phyloP scores from a whole-genome alignment of 805 yeast genomes.

The Maudiozyma barnettii region DNA sequence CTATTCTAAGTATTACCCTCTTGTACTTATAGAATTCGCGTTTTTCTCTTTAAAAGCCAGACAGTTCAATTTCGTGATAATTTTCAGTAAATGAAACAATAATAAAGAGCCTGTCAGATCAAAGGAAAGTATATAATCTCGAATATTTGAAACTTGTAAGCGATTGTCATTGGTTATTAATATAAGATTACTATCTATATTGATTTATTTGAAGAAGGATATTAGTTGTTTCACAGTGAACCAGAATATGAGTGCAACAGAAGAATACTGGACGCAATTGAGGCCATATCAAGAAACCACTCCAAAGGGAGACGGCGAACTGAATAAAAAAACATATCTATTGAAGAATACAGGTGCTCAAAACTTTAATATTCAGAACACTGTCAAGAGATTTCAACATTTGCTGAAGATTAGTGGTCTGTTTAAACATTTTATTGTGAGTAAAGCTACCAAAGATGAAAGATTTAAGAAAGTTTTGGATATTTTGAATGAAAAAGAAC shows the following conservation, averaged over 20 bases:
- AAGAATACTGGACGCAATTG: slow-evolving; percentile 15
- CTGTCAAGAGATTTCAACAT: slow-evolving; percentile 59
- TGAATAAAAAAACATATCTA: slow-evolving; percentile 20
- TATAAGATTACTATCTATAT: too few species aligned
- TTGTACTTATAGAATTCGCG: too few species aligned
- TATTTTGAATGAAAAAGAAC: slow-evolving; percentile 21
- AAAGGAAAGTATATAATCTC: background rate
- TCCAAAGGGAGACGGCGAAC: slow-evolving; percentile 11
- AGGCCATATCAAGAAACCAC: slow-evolving; percentile 6
- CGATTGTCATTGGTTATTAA: too few species aligned
- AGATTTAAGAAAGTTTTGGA: slow-evolving; percentile 45
- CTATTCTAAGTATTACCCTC: too few species aligned
- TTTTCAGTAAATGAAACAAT: background rate
- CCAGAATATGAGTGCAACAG: background rate
- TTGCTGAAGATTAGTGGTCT: slow-evolving; percentile 54
- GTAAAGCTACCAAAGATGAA: slow-evolving; percentile 54
- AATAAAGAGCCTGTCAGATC: background rate
- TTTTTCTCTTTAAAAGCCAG: too few species aligned
- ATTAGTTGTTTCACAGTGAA: too few species aligned
- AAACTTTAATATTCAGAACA: slow-evolving; percentile 45
- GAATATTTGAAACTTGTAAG: slow-evolving; percentile 2
- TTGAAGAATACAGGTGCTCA: slow-evolving; percentile 15
- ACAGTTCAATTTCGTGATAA: too few species aligned
- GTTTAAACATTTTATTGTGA: slow-evolving; percentile 58
- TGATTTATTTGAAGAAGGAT: too few species aligned